phyloP scores from a whole-genome alignment of 371 early-diverging fungal species.

The Mortierella polycephala region DNA sequence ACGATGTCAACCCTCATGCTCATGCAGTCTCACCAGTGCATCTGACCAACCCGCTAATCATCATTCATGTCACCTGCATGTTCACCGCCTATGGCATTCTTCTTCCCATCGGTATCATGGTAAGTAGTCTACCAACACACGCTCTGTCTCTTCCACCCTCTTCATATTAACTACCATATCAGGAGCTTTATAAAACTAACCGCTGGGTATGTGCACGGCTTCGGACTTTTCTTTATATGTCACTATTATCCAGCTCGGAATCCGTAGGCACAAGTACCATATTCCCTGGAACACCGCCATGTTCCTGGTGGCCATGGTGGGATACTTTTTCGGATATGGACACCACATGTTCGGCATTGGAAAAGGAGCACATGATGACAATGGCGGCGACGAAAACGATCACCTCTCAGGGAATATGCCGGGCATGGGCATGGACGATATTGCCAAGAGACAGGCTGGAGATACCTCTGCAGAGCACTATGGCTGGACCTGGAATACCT shows the following conservation, averaged over 20 bases:
- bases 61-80: conserved; percentile 52
- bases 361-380: conserved; percentile 13
- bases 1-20: conserved; percentile 36
- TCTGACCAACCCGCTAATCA: conserved; percentile 41
- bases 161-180: not conserved
- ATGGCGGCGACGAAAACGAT: not conserved
- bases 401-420: not conserved
- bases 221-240: not conserved
- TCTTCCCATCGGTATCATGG: conserved; percentile 50
- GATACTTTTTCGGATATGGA: conserved; percentile 45
- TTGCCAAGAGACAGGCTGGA: conserved; percentile 32
- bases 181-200: no score
- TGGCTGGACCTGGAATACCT: conserved; percentile 29
- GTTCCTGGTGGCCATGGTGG: conserved; percentile 33
- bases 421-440: conserved; percentile 19
- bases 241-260: conserved; percentile 29
- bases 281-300: conserved; percentile 29
- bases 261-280: conserved; percentile 46
- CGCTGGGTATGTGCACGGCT: no score
- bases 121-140: conserved; percentile 5
- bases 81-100: conserved; percentile 44
- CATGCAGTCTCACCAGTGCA: conserved; percentile 24
- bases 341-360: conserved; percentile 42
- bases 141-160: not conserved
- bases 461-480: conserved; percentile 49